phyloP scores from a whole-genome alignment of 192 early-diverging fungal species.

The Lobosporangium transversale region DNA sequence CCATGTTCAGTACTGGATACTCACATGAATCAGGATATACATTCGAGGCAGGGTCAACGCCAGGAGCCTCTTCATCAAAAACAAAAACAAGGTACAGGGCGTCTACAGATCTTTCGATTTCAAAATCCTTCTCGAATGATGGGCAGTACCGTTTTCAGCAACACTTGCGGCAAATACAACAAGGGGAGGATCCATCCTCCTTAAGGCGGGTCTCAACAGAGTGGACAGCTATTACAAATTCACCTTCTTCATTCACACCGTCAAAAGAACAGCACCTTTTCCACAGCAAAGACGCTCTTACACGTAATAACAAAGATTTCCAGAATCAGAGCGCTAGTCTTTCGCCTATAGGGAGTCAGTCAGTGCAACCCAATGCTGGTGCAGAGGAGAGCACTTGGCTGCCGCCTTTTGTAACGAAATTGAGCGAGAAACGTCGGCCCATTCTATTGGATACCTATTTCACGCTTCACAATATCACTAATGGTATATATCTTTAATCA shows the following conservation, averaged over 20 bases:
- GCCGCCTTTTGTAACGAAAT: slow-evolving; percentile 21
- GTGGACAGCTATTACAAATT: slow-evolving; percentile 5
- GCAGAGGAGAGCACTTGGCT: neutral
- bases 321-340: too few species aligned
- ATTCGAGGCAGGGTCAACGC: slow-evolving; percentile 23
- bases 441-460: slow-evolving; percentile 55
- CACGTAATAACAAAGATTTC: neutral
- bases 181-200: slow-evolving; percentile 3
- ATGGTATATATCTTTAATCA: slow-evolving; percentile 35
- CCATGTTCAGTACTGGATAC: slow-evolving; percentile 25
- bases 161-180: neutral
- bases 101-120: slow-evolving; percentile 6
- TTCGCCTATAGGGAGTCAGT: too few species aligned
- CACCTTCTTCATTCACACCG: slow-evolving; percentile 5
- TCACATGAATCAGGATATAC: slow-evolving; percentile 21
- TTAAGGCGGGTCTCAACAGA: slow-evolving; percentile 1
- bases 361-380: neutral
- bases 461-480: slow-evolving; percentile 48
- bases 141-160: neutral
- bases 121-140: neutral
- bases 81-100: slow-evolving; percentile 7
- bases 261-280: slow-evolving; percentile 16
- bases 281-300: neutral
- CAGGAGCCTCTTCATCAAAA: slow-evolving; percentile 8
- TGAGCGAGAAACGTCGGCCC: slow-evolving; percentile 1